Conservation (phyloP, 2,329 filamentous ascomycete species). For the Leptosphaerulina australis region DNA sequence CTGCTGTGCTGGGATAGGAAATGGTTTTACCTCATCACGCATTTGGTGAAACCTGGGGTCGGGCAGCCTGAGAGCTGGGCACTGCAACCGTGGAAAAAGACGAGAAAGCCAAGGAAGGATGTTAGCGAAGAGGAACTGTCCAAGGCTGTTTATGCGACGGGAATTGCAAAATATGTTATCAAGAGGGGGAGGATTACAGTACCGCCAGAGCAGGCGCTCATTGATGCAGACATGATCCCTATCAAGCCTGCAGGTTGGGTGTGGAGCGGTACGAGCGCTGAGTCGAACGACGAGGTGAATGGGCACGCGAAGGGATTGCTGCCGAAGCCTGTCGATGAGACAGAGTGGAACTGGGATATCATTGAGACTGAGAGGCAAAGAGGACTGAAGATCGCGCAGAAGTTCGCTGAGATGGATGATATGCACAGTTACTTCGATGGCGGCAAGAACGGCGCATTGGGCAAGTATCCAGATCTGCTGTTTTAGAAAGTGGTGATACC, state of each 20-base stretch:
- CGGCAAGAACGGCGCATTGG: conserved; percentile 51
- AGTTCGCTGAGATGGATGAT: conserved; percentile 61
- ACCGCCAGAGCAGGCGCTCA: conserved; percentile 76
- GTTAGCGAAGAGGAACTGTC: conserved; percentile 45
- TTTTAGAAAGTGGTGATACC: conserved; percentile 20
- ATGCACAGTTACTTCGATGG: conserved; percentile 59
- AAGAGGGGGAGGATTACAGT: conserved; percentile 74
- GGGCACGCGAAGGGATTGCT: conserved; percentile 23
- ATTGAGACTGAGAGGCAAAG: conserved; percentile 64
- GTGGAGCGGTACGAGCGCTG: conserved; percentile 24
- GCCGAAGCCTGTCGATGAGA: conserved; percentile 42
- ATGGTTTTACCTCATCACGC: conserved; percentile 57
- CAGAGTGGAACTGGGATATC: conserved; percentile 64
- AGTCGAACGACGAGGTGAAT: conserved; percentile 18
- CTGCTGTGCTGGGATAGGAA: conserved; percentile 58
- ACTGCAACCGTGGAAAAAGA: conserved; percentile 53
- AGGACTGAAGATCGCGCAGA: conserved; percentile 61
- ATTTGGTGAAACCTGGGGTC: conserved; percentile 55
- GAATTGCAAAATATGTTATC: conserved; percentile 57
- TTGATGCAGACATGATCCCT: conserved; percentile 75
- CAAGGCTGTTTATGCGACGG: conserved; percentile 57
- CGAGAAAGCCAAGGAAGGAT: conserved; percentile 15
- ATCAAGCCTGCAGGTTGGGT: conserved; percentile 66
- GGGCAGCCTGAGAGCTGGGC: conserved; percentile 51
- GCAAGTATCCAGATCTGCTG: conserved; percentile 51